Percentiles rank a stretch among this genome's conserved stretches.
Conservation (phyloP, 257 asterid species). For the Solanum bukasovii region DNA sequence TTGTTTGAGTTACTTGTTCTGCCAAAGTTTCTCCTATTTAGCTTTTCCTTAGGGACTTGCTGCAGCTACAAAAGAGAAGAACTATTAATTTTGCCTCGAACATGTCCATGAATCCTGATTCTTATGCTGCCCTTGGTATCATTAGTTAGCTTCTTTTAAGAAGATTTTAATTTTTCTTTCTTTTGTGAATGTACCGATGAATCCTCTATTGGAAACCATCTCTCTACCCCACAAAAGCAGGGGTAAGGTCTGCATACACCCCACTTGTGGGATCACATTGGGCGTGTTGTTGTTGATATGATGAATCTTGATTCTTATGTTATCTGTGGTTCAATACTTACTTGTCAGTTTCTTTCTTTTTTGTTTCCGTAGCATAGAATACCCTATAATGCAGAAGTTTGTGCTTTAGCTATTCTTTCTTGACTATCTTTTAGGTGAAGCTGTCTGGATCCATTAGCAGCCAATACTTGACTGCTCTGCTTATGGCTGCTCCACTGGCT, state of each 20-base stretch:
- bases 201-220: not conserved
- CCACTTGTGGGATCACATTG: not conserved
- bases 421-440: conserved; percentile 48
- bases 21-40: not conserved
- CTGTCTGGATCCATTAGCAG: conserved; percentile 94
- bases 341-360: not conserved
- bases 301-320: not conserved
- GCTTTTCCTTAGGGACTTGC: not conserved
- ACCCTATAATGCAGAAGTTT: not conserved
- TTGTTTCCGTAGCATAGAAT: not conserved
- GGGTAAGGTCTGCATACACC: not conserved
- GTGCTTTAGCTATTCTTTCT: not conserved
- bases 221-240: not conserved
- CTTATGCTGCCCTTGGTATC: not conserved
- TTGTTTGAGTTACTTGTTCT: not conserved
- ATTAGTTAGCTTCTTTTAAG: not conserved
- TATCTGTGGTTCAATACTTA: not conserved
- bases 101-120: not conserved
- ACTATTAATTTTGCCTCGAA: not conserved
- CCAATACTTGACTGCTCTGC: conserved; percentile 91
- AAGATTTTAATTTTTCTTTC: not conserved
- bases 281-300: not conserved
- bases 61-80: not conserved
- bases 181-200: not conserved
- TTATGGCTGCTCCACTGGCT: conserved; percentile 94